Percentiles rank a stretch among this genome's conserved stretches.
Evolutionary conservation across 192 early-diverging fungal species (phyloP).

Genomic region (Podila minutissima): DNA sequence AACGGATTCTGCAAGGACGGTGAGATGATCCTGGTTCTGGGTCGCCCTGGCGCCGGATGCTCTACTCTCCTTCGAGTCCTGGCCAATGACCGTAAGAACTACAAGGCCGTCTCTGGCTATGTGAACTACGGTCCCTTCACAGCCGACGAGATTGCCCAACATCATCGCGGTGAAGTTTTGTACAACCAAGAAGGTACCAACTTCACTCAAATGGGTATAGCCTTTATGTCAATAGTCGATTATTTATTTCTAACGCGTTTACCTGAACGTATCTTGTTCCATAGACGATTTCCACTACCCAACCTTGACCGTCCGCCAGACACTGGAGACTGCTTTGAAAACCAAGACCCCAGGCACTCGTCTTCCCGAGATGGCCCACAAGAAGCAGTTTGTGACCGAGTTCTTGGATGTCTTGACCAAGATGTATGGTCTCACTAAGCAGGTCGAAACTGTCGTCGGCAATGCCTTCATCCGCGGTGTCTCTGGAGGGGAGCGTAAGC

Average conservation of each 20-base stretch:
- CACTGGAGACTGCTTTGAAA: conserved; percentile 79
- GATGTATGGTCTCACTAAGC: conserved; percentile 71
- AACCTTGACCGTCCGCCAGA: conserved; percentile 81
- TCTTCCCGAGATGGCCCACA: conserved; percentile 53
- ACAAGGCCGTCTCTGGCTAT: conserved; percentile 60
- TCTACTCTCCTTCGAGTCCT: conserved; percentile 70
- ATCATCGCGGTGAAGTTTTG: conserved; percentile 79
- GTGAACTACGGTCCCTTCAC: conserved; percentile 76
- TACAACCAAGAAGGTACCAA: conserved; percentile 76
- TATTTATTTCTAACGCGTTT: background rate
- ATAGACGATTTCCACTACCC: conserved; percentile 81
- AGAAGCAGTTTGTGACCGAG: conserved; percentile 61
- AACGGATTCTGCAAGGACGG: conserved; percentile 79
- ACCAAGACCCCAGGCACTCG: conserved; percentile 76
- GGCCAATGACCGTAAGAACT: conserved; percentile 64
- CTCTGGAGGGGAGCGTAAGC: conserved; percentile 82
- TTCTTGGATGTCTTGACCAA: conserved; percentile 67
- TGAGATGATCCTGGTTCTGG: conserved; percentile 77
- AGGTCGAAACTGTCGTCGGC: conserved; percentile 75
- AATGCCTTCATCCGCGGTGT: conserved; percentile 80
- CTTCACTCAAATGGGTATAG: background rate
- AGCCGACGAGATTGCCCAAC: conserved; percentile 62
- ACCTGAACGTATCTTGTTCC: background rate
- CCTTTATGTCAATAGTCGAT: background rate
- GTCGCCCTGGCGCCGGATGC: conserved; percentile 77